Evolutionary conservation across 1,284 basidiomycete genomes (phyloP), one percentile per base, ranked within the genome.

Genomic region (Neonothopanus nambi): DNA sequence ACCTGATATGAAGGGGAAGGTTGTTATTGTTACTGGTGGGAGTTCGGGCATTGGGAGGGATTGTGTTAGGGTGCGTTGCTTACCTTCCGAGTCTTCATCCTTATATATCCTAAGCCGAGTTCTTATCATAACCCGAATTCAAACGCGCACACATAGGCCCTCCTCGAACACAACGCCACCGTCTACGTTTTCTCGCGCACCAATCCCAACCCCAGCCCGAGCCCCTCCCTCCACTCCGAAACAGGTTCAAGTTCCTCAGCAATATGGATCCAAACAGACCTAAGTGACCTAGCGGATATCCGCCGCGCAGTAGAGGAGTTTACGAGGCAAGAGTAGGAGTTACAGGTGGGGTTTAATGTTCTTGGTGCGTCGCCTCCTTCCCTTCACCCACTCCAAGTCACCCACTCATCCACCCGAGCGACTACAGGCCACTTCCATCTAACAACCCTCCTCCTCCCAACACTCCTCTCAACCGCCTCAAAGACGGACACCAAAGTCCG

Each of bases 101-200:
- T 12, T 17, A n/a, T 42, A 13, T 28, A 5, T 11, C 26, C 11
- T 11, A 28, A 5, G 5, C 26, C 26, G 5, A 5, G 11, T 28
- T 28, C 26, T 28, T 11, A 28, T 28, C 26, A 5, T 11, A 5
- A 5, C 26, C 26, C 26, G 26, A 5, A 5, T 11, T 28, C 26
- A 28, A 5, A 28, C 26, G 11, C 26, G 26, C 26, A 28, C 20
- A 20, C 7, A 33, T 39, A 78, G 75, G 76, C 71, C 5, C 70
- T 85, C 9, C 72, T 86, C 41, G 57, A 64, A 6, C 76, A 77
- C 54, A 79, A 81, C 42, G 84, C 84, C 8, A 85, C 75, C 54
- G 85, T 89, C 0, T 87, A 85, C 63, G 71, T 89, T 54, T 81
- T 79, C 4, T 73, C 75, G 24, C 75, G 87, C 6, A 75, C 67